Evolutionary conservation across 1,139 yeast species (phyloP).

Genomic region (Pichia sp.): DNA sequence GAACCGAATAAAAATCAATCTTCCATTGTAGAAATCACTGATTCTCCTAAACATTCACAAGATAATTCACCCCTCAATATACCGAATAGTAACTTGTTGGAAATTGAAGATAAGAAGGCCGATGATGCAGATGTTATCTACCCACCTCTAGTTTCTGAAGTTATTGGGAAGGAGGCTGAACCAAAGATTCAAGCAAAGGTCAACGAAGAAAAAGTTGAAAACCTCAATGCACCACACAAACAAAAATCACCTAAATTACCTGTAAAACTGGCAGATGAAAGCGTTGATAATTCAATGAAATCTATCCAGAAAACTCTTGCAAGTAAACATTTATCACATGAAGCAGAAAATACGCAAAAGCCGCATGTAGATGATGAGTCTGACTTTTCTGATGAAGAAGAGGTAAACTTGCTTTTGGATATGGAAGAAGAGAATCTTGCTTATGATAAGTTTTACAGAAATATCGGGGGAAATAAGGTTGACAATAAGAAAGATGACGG

Average conservation of each 20-base stretch:
- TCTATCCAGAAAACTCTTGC: neutral
- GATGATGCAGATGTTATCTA: too few species aligned
- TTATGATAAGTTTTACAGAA: constrained; percentile 54
- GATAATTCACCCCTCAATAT: too few species aligned
- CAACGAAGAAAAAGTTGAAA: constrained; percentile 2
- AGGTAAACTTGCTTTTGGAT: constrained; percentile 56
- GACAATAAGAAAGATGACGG: constrained; percentile 33
- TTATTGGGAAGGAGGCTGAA: too few species aligned
- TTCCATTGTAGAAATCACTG: too few species aligned
- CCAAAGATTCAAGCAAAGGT: too few species aligned
- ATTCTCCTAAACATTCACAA: too few species aligned
- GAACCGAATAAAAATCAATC: too few species aligned
- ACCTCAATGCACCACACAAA: constrained; percentile 3
- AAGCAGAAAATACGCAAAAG: neutral
- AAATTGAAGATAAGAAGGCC: too few species aligned
- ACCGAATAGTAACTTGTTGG: too few species aligned
- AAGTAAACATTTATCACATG: neutral
- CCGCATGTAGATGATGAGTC: constrained; percentile 41
- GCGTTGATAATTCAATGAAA: too few species aligned
- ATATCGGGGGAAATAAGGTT: neutral
- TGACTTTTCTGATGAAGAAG: constrained; percentile 75
- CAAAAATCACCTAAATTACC: constrained; percentile 3
- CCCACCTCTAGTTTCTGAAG: too few species aligned
- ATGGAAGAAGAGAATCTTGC: constrained; percentile 67
- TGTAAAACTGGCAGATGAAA: too few species aligned